A percentile compares a stretch with the other conserved stretches of the same genome.
Conservation (phyloP, 441 rosid species). For the Aquilaria agallochum region DNA sequence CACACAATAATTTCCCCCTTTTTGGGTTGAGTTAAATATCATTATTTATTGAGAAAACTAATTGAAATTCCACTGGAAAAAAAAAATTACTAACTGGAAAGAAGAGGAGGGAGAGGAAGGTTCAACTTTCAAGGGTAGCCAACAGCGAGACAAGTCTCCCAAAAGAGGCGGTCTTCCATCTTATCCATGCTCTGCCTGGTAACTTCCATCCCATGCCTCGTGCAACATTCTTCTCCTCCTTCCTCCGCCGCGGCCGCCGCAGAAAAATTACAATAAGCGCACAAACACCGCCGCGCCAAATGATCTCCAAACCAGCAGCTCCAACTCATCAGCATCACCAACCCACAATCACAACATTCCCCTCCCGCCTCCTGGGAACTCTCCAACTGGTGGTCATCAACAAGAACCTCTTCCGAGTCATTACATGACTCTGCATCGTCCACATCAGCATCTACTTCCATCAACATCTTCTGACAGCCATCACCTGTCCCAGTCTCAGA, state of each 20-base stretch:
- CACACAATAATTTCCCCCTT: too few species aligned
- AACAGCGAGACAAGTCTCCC: slow-evolving; percentile 61
- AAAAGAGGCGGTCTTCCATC: slow-evolving; percentile 55
- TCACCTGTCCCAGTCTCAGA: slow-evolving; percentile 28
- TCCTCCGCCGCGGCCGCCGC: slow-evolving; percentile 4
- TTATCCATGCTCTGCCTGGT: slow-evolving; percentile 37
- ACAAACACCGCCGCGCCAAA: not conserved
- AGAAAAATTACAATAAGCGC: too few species aligned
- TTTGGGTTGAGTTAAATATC: too few species aligned
- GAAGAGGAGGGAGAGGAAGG: too few species aligned
- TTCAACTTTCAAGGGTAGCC: slow-evolving; percentile 36
- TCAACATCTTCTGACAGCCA: slow-evolving; percentile 5
- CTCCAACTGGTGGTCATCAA: not conserved
- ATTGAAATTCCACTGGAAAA: too few species aligned
- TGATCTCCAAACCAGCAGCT: too few species aligned
- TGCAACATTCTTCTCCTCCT: slow-evolving; percentile 17
- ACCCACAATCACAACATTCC: not conserved
- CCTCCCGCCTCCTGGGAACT: not conserved
- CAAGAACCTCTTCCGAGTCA: slow-evolving; percentile 11
- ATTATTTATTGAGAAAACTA: too few species aligned
- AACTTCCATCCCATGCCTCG: not conserved
- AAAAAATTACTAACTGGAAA: not conserved
- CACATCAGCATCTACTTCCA: not conserved
- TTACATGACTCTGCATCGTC: slow-evolving; percentile 59
- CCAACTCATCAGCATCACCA: not conserved